These are phyloP conservation scores for Casuarina glauca DNA, from an alignment of 306 rosid species.

Conservation along the genomic window DNA sequence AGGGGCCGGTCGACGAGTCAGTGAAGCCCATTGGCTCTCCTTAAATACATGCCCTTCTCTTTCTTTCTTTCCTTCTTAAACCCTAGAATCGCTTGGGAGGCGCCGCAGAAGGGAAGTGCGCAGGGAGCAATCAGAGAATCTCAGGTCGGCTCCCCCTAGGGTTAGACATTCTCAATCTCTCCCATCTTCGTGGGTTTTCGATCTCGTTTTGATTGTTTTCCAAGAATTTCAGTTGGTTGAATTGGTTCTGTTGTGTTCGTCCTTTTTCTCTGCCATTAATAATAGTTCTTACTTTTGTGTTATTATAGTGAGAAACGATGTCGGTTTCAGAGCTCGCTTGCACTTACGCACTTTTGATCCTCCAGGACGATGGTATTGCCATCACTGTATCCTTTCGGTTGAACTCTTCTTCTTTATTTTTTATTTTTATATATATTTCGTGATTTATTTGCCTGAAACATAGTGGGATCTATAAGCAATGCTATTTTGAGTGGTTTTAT, in stretches of 20 bases:
- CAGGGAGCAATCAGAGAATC: background rate
- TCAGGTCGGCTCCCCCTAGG: background rate
- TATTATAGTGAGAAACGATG: conserved; percentile 39
- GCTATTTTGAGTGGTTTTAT: background rate
- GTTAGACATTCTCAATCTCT: background rate
- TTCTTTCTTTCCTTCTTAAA: background rate
- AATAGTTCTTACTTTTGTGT: background rate
- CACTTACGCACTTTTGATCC: conserved; percentile 64
- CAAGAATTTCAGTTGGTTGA: background rate
- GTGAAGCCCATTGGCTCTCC: background rate
- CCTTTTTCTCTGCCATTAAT: background rate
- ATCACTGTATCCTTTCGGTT: conserved; percentile 56
- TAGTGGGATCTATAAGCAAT: background rate
- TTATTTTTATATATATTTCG: background rate
- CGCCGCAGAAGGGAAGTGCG: background rate
- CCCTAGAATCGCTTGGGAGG: conserved; percentile 28
- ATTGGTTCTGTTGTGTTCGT: background rate
- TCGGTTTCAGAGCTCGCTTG: conserved; percentile 63
- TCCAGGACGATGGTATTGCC: conserved; percentile 53
- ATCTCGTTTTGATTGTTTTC: background rate
- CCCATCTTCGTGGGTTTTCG: background rate
- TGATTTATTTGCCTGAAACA: background rate
- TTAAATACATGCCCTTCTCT: background rate
- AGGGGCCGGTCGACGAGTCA: conserved; percentile 9
- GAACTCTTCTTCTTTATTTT: background rate